phyloP scores from a whole-genome alignment of 495 filamentous ascomycete species.

The Tuber microsphaerosporum region DNA sequence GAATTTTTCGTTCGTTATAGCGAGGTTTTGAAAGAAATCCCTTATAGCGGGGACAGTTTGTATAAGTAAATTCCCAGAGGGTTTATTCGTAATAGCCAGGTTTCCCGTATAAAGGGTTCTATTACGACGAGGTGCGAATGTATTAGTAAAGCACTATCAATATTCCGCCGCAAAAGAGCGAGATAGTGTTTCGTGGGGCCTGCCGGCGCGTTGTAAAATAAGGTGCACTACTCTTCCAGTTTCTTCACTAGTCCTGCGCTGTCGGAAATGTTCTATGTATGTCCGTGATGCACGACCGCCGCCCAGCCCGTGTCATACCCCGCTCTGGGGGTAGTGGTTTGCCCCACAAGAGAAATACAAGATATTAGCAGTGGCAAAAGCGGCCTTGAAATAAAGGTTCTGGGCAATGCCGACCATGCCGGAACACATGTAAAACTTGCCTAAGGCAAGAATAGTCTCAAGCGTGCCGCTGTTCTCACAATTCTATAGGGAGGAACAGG shows the following conservation, averaged over 20 bases:
- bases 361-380: neutral
- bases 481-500: neutral
- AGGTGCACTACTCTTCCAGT: neutral
- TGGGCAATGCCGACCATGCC: neutral
- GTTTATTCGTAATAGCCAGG: too few relatives aligned
- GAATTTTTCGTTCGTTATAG: too few relatives aligned
- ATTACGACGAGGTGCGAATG: too few relatives aligned
- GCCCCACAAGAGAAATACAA: neutral
- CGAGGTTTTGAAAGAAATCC: too few relatives aligned
- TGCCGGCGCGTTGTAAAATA: neutral
- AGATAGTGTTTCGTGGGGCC: neutral
- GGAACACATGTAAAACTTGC: neutral
- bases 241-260: neutral
- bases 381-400: neutral
- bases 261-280: neutral
- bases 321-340: neutral
- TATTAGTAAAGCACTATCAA: neutral
- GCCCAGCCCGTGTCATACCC: neutral
- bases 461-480: neutral
- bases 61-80: too few relatives aligned
- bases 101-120: too few relatives aligned
- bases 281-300: neutral
- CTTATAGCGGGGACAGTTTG: too few relatives aligned
- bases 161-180: neutral
- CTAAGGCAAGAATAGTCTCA: neutral